Base-by-base conservation (phyloP, 139 green algal genomes). In the Picochlorum sp. region DNA sequence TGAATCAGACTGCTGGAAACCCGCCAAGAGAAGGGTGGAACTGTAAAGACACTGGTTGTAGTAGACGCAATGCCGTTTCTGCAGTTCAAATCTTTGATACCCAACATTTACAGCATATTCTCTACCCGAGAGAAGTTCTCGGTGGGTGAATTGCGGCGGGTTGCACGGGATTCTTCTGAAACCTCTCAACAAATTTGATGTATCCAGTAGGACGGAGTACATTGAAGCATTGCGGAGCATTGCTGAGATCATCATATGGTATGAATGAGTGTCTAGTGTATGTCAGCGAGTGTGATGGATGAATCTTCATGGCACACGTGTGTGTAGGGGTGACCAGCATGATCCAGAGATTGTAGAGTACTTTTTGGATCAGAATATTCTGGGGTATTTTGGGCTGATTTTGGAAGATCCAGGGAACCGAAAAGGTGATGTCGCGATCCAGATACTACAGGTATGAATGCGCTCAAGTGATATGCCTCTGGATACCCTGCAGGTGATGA, bases 171-270 rank as follows among this genome's bases (percentile, higher is more conserved):
- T 80, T 16, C 60, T 83, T 30, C 28, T 77, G 50, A 49, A 60
- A 1, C 68, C 80, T 45, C 58, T 54, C 4, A 67, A 81, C 24
- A 41, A 54, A 54, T 44, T 84, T 13, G 79, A 65, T 21, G 80
- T 84, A 24, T 38, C 41, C 21, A 90, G 89, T 69, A 62, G 72
- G 21, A 79, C 90, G 28, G 51, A 55, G 1, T 64, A 98, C 3
- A 86, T 98, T 23, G 94, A 98, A 69, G 87, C 89, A 0, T 75
- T 98, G 9, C 76, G 93, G 0, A 85, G 79, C 9, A 88, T 98
- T 23, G 86, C 93, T 3, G 93, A 98, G 81, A 84, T 97, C 15
- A 92, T 97, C 79, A 96, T 98, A 16, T 98, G 93, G 71, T 77
- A 62, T 47, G 63, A 26, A 26, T 20, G 69, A 2, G 1, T 15